Evolutionary conservation across 129 eudicot genomes (phyloP).

Genomic region (Tanacetum coccineum): DNA sequence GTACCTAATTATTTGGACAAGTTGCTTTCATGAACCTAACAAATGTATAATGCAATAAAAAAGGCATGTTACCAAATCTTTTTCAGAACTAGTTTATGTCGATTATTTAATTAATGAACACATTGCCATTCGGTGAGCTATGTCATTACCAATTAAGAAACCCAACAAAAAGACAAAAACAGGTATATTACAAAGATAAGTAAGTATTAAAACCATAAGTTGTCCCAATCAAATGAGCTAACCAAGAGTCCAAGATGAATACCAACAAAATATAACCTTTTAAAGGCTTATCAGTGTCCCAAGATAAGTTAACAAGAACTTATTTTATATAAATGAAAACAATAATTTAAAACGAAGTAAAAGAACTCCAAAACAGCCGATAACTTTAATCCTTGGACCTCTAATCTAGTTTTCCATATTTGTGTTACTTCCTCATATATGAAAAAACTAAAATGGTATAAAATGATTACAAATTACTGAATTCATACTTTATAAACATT

Average conservation of each 20-base stretch:
- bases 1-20: constrained; percentile 14
- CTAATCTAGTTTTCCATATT: too few relatives aligned
- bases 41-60: constrained; percentile 1
- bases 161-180: constrained; percentile 21
- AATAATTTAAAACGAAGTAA: constrained; percentile 18
- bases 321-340: constrained; percentile 21
- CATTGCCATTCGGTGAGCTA: constrained; percentile 3
- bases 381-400: too few relatives aligned
- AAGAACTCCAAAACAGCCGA: too few relatives aligned
- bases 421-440: too few relatives aligned
- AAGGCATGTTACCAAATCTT: constrained; percentile 8
- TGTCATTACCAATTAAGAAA: constrained; percentile 8
- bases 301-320: constrained; percentile 11
- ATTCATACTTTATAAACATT: too few relatives aligned
- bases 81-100: not conserved
- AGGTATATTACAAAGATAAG: constrained; percentile 9
- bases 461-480: too few relatives aligned
- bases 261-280: not conserved
- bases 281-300: constrained; percentile 6
- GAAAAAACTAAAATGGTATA: too few relatives aligned
- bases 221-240: constrained; percentile 25
- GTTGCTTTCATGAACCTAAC: constrained; percentile 17
- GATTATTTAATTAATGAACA: not conserved
- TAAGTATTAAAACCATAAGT: constrained; percentile 22
- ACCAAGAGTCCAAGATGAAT: not conserved